Conservation (phyloP, 1,284 basidiomycete species). For the Peniophora sp. region DNA sequence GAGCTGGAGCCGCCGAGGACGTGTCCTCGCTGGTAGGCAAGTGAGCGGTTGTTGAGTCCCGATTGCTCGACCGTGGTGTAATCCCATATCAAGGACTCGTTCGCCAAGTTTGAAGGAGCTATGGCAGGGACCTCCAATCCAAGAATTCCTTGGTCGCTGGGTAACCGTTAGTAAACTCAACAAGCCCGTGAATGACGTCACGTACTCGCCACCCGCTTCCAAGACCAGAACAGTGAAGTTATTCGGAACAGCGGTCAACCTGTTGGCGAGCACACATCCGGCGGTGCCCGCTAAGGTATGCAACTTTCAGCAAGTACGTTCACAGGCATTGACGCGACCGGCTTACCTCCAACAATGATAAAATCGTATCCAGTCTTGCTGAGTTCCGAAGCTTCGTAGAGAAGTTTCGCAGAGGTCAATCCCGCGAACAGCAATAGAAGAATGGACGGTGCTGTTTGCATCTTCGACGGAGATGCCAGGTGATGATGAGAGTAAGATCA, state of each 20-base stretch:
- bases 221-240: not conserved
- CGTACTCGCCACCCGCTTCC: not conserved
- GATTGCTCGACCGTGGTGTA: not conserved
- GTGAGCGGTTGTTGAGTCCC: not conserved
- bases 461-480: too few species aligned
- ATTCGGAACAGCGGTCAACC: not conserved
- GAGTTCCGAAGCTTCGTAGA: too few species aligned
- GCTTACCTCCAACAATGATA: not conserved
- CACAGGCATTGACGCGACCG: not conserved
- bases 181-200: not conserved
- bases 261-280: not conserved
- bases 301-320: not conserved
- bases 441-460: too few species aligned
- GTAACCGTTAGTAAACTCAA: not conserved
- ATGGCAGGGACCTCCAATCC: not conserved
- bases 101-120: not conserved
- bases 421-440: too few species aligned
- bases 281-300: not conserved
- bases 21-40: not conserved
- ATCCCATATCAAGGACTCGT: not conserved
- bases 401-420: too few species aligned
- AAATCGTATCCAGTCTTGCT: not conserved
- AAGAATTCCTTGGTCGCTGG: not conserved
- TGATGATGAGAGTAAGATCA: too few species aligned
- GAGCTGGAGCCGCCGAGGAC: too few species aligned